Evolutionary conservation across 768 basidiomycete genomes (phyloP), one percentile per base, ranked within the genome.

Genomic region (Kwoniella newhampshirensis): DNA sequence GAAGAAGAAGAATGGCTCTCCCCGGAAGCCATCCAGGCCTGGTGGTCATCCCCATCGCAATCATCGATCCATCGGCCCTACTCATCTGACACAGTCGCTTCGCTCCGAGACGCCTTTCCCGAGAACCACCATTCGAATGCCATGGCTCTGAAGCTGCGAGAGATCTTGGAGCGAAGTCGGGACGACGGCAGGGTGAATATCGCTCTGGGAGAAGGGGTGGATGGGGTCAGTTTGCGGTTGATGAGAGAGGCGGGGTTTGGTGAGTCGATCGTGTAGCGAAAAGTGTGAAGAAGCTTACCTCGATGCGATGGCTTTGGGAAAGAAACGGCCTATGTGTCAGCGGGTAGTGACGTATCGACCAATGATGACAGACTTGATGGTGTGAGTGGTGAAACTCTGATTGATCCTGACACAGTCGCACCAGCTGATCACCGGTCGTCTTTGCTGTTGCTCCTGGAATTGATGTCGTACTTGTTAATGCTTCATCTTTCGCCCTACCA

Each of bases 51-150:
- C 20, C 84, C 90, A 17, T 85, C 92, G 17, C 96, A 91, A 73
- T 77, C 80, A 23, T 78, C 78, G 57, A 82, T 89, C 52, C 85
- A 84, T 68, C 82, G 93, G 12, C 86, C 91, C 0, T 97, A 97
- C 77, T 79, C 87, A 4, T 82, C 91, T 3, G 82, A 83, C 26
- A 82, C 84, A 40, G 88, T 97, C 60, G 91, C 85, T 4, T 84
- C 87, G 20, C 93, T 96, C 78, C 91, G 94, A 68, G 93, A 93
- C 28, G 87, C 86, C 17, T 79, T 91, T 18, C 88, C 90, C 7
- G 84, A 89, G 17, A 86, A 88, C 4, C 82, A 87, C 26, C 86
- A 86, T 7, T 86, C 86, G 2, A 85, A 86, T 7, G 74, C 89
- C n/a, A 82, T 89, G 7, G 86, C 92, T 15, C 83, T 91, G 79